Conservation (phyloP, 257 asterid species). For the Salvia miltiorrhiza region DNA sequence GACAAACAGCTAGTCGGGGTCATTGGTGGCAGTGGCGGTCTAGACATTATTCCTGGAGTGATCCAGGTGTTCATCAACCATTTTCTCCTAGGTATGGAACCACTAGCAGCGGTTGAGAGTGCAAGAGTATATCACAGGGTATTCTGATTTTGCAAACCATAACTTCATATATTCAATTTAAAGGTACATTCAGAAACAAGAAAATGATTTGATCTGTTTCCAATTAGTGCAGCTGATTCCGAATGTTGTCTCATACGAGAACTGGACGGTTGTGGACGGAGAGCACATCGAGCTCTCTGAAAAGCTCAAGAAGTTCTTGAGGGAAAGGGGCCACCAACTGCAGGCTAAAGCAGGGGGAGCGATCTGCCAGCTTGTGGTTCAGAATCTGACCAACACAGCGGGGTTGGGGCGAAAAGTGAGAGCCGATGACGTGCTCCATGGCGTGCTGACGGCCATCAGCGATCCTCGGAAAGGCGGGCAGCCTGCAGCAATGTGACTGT, state of each 20-base stretch:
- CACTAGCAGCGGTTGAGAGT: slow-evolving; percentile 64
- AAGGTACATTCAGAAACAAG: background rate
- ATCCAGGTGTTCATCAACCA: slow-evolving; percentile 83
- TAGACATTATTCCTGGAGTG: slow-evolving; percentile 75
- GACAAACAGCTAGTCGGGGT: slow-evolving; percentile 80
- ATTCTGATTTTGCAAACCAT: background rate
- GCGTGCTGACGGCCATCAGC: slow-evolving; percentile 73
- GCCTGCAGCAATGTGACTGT: slow-evolving; percentile 73
- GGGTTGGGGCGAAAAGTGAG: slow-evolving; percentile 31
- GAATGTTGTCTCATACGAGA: slow-evolving; percentile 67
- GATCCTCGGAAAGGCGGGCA: slow-evolving; percentile 91
- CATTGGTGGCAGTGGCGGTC: slow-evolving; percentile 89
- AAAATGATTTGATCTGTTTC: background rate
- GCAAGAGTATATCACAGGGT: slow-evolving; percentile 90
- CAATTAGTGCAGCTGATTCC: slow-evolving; percentile 62
- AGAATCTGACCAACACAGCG: slow-evolving; percentile 26
- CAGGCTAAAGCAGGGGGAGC: slow-evolving; percentile 66
- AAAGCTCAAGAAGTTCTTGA: slow-evolving; percentile 49
- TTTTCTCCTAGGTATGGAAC: slow-evolving; percentile 74
- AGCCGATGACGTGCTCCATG: slow-evolving; percentile 26
- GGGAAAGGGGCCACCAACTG: slow-evolving; percentile 64
- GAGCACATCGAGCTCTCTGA: slow-evolving; percentile 72
- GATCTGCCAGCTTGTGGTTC: slow-evolving; percentile 78
- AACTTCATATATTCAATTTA: background rate
- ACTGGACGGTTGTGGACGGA: slow-evolving; percentile 78